These are phyloP conservation scores for Pachyrhizus erosus DNA, from an alignment of 306 rosid species.

Conservation along the genomic window DNA sequence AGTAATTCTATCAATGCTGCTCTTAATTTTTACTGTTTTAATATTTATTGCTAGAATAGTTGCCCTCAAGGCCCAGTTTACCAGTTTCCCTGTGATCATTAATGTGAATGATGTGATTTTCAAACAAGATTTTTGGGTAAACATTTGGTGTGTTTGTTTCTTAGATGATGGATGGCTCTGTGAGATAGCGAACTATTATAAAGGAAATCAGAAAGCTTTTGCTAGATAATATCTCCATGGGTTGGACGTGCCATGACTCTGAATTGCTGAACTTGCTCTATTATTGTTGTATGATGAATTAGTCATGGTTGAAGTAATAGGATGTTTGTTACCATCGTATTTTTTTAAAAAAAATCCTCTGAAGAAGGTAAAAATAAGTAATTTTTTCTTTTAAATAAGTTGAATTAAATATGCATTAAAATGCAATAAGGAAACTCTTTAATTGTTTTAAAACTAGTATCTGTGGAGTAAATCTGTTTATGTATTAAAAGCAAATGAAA, in stretches of 20 bases:
- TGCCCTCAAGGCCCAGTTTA: neutral
- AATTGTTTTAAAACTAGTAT: too few relatives aligned
- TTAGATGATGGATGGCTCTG: neutral
- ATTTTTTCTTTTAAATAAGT: neutral
- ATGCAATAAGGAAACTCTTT: too few relatives aligned
- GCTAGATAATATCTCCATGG: neutral
- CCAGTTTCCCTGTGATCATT: constrained; percentile 21
- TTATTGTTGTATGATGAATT: neutral
- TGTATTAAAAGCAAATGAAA: too few relatives aligned
- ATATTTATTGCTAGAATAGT: constrained; percentile 17
- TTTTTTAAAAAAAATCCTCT: neutral
- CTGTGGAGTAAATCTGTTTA: too few relatives aligned
- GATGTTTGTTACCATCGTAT: neutral
- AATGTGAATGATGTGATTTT: constrained; percentile 19
- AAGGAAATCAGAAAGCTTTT: neutral
- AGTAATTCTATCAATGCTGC: constrained; percentile 51
- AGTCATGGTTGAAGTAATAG: neutral
- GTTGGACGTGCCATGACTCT: neutral
- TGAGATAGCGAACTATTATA: neutral
- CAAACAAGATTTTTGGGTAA: neutral
- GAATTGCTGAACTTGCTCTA: neutral
- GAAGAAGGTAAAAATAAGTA: neutral
- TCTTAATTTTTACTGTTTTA: neutral
- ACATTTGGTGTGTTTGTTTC: neutral
- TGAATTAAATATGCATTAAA: neutral